Base-by-base conservation (phyloP, 768 basidiomycete species). In the Leucogyrophana mollusca region DNA sequence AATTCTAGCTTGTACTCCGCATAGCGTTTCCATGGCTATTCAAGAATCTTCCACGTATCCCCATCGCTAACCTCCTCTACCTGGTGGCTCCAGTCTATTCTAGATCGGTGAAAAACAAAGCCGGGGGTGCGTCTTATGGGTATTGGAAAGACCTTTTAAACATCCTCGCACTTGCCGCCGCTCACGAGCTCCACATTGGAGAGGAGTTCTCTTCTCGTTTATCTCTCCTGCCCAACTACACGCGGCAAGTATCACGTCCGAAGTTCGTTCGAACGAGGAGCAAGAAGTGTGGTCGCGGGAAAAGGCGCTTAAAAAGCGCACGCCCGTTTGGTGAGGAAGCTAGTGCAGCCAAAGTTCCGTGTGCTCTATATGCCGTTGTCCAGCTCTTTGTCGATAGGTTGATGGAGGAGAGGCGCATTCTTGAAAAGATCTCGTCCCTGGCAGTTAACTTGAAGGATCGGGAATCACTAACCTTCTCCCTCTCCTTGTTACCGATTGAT, bases 121-220 rank as follows among this genome's bases (percentile, higher is more conserved):
- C 59, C 40, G 27, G 27, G 9, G 32, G 57, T 24, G 45, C 53
- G 20, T 49, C 72, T 4, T 85, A 88, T 40, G 86, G 86, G 0
- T 86, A 82, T 55, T 88, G 83, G 82, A 87, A 90, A 57, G 87
- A 88, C 54, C 70, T 87, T 16, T 73, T 87, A 43, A 83, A 86
- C 42, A 80, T 89, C 39, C 68, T 88, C 4, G 73, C 78, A 3
- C 71, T 89, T 21, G 81, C 80, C 11, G 70, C 79, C 1, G 60
- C 72, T 14, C 77, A 73, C 47, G 69, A 86, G 49, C 72, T 87
- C 18, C 44, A n/a, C n/a, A n/a, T n/a, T n/a, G n/a, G n/a, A n/a
- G n/a, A n/a, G n/a, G n/a, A n/a, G n/a, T n/a, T n/a, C n/a, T n/a
- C 25, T 17, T 49, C 57, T 14, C 46, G 47, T 9, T 49, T 56